Evolutionary conservation across 495 filamentous ascomycete genomes (phyloP).

Genomic region (Daldinia loculata): DNA sequence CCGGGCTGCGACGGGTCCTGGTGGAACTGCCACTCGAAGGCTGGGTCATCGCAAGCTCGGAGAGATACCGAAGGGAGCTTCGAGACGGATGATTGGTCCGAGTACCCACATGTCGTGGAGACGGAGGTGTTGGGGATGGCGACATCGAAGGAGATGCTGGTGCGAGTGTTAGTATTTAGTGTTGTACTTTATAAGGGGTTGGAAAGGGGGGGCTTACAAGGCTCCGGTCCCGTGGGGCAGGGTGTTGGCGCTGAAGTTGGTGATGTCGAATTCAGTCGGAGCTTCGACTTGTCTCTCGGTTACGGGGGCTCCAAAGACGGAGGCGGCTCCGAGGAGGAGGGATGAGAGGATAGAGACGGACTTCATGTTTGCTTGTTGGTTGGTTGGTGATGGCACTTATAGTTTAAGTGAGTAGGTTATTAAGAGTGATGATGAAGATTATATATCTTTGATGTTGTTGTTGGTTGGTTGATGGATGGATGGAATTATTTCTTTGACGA

Average conservation of each 20-base stretch:
- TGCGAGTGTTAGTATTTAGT: slow-evolving; percentile 5
- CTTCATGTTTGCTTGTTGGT: slow-evolving; percentile 37
- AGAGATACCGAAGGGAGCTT: slow-evolving; percentile 28
- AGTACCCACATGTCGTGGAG: slow-evolving; percentile 35
- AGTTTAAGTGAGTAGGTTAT: neutral
- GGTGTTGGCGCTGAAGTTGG: slow-evolving; percentile 37
- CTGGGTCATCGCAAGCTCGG: slow-evolving; percentile 32
- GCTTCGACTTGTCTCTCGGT: slow-evolving; percentile 15
- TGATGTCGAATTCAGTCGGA: slow-evolving; percentile 29
- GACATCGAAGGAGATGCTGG: slow-evolving; percentile 42
- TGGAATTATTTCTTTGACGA: neutral
- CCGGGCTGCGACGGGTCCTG: slow-evolving; percentile 42
- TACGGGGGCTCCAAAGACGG: slow-evolving; percentile 33
- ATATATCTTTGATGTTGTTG: neutral
- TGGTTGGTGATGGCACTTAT: neutral
- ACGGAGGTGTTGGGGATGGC: slow-evolving; percentile 20
- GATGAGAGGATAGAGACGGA: slow-evolving; percentile 35
- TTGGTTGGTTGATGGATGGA: neutral
- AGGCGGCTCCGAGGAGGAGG: slow-evolving; percentile 38
- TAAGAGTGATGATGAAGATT: neutral
- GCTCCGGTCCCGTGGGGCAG: slow-evolving; percentile 26
- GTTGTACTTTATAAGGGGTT: neutral
- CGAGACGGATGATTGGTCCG: slow-evolving; percentile 27
- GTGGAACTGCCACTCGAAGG: slow-evolving; percentile 41
- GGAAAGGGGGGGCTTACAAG: slow-evolving; percentile 27